These are phyloP conservation scores for Colletotrichum brevisporum DNA, from an alignment of 2,329 filamentous ascomycete genomes.

Conservation along the genomic window DNA sequence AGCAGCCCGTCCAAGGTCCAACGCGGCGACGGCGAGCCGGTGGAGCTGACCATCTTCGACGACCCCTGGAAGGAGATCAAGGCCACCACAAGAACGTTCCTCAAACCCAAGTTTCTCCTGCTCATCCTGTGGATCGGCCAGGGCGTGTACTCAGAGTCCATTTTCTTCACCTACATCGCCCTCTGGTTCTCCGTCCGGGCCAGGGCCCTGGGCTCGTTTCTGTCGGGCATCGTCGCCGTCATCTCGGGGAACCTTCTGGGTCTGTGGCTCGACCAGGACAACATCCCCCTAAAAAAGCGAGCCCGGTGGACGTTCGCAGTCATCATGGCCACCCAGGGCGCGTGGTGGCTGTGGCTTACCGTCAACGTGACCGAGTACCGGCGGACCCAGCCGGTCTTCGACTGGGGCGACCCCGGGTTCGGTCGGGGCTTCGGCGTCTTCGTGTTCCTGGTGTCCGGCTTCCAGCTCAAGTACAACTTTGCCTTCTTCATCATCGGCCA, in stretches of 20 bases:
- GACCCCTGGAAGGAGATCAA: conserved; percentile 70
- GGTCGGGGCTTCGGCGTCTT: conserved; percentile 64
- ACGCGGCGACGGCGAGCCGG: conserved; percentile 54
- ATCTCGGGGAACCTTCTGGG: conserved; percentile 74
- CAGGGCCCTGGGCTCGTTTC: conserved; percentile 60
- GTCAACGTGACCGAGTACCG: conserved; percentile 73
- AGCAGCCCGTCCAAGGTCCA: conserved; percentile 61
- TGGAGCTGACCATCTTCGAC: conserved; percentile 51
- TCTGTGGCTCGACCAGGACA: conserved; percentile 69
- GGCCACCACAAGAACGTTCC: conserved; percentile 62
- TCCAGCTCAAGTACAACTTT: conserved; percentile 80
- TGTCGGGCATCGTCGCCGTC: conserved; percentile 70
- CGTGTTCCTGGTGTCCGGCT: conserved; percentile 74
- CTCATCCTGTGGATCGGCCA: conserved; percentile 65
- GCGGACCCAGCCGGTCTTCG: conserved; percentile 63
- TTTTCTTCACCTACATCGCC: conserved; percentile 61
- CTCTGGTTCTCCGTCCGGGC: conserved; percentile 66
- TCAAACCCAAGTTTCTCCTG: conserved; percentile 59
- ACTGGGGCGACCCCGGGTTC: conserved; percentile 61
- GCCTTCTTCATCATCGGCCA: conserved; percentile 78
- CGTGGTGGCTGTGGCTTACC: conserved; percentile 78
- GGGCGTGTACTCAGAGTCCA: conserved; percentile 58
- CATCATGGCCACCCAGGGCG: conserved; percentile 70
- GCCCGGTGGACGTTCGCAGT: conserved; percentile 66
- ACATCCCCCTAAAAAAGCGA: conserved; percentile 65